Percentiles rank a stretch among this genome's conserved stretches.
Conservation (phyloP, 805 yeast genomes). For the Teunomyces pallodes region DNA sequence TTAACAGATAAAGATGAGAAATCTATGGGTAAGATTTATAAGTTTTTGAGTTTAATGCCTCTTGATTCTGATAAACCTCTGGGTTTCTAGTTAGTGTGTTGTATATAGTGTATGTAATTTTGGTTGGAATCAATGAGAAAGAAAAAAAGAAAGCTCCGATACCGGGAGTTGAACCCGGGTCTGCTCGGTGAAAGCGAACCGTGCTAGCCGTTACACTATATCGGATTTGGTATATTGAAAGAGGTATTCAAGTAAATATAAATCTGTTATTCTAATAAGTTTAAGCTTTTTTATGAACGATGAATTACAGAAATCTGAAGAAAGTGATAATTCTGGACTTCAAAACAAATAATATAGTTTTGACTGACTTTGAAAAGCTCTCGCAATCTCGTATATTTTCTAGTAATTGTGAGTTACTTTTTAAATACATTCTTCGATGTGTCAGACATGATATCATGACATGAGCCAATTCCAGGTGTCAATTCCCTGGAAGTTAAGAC, state of each 20-base stretch:
- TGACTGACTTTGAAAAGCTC: no score
- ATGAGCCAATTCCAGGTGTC: not conserved
- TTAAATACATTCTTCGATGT: no score
- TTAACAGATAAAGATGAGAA: conserved; percentile 58
- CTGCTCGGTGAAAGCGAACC: conserved; percentile 84
- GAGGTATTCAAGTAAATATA: no score
- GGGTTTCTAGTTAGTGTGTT: conserved; percentile 44
- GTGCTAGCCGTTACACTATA: conserved; percentile 82
- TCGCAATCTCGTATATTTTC: no score
- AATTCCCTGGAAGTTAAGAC: not conserved
- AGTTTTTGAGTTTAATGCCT: conserved; percentile 64
- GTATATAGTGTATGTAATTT: not conserved
- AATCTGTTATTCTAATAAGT: no score
- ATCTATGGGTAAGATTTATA: conserved; percentile 76
- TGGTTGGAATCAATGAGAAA: not conserved
- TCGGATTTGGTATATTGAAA: conserved; percentile 41
- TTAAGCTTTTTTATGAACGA: no score
- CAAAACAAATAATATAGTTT: no score
- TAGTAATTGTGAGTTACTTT: no score
- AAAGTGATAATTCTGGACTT: no score
- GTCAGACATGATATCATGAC: not conserved
- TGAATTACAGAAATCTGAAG: no score
- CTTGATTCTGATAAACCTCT: conserved; percentile 41
- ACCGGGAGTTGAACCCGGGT: conserved; percentile 88
- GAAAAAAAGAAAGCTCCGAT: conserved; percentile 50